Conservation (phyloP, 768 basidiomycete species). For the Mrakia hoshinonis region DNA sequence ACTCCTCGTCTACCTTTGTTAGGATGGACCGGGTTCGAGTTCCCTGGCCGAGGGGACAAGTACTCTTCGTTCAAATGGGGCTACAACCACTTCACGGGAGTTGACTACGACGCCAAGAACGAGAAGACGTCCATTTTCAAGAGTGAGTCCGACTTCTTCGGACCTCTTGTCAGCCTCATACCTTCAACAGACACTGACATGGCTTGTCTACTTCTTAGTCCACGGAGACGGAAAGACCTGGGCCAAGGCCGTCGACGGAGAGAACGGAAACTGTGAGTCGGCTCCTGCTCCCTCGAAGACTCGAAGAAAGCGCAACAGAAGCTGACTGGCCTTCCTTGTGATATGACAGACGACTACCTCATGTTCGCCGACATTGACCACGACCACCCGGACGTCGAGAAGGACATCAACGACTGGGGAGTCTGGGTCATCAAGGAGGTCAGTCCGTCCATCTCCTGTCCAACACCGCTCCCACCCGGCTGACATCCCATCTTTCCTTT, state of each 20-base stretch:
- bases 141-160: slow-evolving; percentile 35
- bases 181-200: no score
- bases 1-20: no score
- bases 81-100: slow-evolving; percentile 46
- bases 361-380: slow-evolving; percentile 44
- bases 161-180: no score
- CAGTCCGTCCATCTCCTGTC: no score
- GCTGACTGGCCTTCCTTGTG: no score
- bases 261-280: slow-evolving; percentile 62
- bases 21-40: slow-evolving; percentile 53
- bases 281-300: background rate
- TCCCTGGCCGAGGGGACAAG: slow-evolving; percentile 64
- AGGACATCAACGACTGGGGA: slow-evolving; percentile 66
- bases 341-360: background rate
- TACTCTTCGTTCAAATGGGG: slow-evolving; percentile 35
- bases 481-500: no score
- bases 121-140: slow-evolving; percentile 37
- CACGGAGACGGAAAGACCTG: slow-evolving; percentile 50
- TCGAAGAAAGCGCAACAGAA: background rate
- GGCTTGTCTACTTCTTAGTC: no score
- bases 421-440: slow-evolving; percentile 57
- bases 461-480: no score
- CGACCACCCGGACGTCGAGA: slow-evolving; percentile 65
- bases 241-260: slow-evolving; percentile 69
- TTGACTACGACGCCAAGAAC: slow-evolving; percentile 68